A percentile compares a stretch with the other conserved stretches of the same genome.
Evolutionary conservation across 805 yeast genomes (phyloP).

Genomic region (Wickerhamomyces alni): DNA sequence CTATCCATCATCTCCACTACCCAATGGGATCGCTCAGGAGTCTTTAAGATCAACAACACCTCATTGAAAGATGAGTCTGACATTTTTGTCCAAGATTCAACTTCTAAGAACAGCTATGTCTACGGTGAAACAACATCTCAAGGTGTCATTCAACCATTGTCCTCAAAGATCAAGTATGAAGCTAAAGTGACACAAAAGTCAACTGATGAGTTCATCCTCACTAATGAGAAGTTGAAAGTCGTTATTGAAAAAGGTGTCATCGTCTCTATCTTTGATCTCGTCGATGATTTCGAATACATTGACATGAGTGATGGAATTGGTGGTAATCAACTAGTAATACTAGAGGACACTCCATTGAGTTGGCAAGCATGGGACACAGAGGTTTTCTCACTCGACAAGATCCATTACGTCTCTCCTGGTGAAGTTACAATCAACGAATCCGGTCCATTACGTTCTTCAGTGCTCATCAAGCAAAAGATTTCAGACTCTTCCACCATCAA

Average conservation of each 20-base stretch:
- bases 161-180: constrained; percentile 32
- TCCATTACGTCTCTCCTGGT: constrained; percentile 38
- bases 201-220: constrained; percentile 40
- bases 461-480: constrained; percentile 56
- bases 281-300: constrained; percentile 57
- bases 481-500: constrained; percentile 52
- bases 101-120: constrained; percentile 19
- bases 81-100: constrained; percentile 11
- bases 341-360: constrained; percentile 84
- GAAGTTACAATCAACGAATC: constrained; percentile 33
- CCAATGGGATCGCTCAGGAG: constrained; percentile 51
- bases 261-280: constrained; percentile 56
- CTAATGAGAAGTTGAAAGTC: constrained; percentile 59
- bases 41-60: constrained; percentile 31
- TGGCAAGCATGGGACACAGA: constrained; percentile 99
- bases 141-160: constrained; percentile 9
- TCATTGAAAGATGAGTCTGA: background rate
- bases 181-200: constrained; percentile 40
- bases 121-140: constrained; percentile 3
- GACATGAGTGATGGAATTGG: constrained; percentile 53
- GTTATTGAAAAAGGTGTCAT: constrained; percentile 56
- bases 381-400: constrained; percentile 74
- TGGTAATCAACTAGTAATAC: constrained; percentile 77
- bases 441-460: constrained; percentile 57
- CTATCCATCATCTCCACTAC: constrained; percentile 41